A percentile compares a stretch with the other conserved stretches of the same genome.
Conservation (phyloP, 2,329 filamentous ascomycete species). For the Fusarium sp. region DNA sequence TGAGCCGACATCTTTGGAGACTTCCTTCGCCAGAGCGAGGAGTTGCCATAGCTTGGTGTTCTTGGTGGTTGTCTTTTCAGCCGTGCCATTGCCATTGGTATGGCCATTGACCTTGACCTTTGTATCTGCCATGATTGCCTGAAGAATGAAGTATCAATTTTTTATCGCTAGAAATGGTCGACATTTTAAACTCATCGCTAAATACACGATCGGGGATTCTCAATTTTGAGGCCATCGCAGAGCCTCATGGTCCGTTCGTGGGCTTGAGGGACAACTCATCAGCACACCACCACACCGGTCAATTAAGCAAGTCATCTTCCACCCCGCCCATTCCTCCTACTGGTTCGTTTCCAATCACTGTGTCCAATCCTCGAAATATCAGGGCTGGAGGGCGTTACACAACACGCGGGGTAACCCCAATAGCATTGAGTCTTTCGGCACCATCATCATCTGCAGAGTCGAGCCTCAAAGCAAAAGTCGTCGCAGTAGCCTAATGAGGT, state of each 20-base stretch:
- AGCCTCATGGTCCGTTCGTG: constrained; percentile 37
- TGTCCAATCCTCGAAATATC: constrained; percentile 34
- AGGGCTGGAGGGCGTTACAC: constrained; percentile 39
- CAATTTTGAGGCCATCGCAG: constrained; percentile 30
- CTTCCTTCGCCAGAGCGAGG: constrained; percentile 41
- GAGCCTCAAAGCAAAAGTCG: background rate
- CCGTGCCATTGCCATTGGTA: constrained; percentile 32
- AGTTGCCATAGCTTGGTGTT: constrained; percentile 42
- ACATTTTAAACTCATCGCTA: constrained; percentile 34
- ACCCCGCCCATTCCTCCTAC: constrained; percentile 22
- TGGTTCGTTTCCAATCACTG: constrained; percentile 9
- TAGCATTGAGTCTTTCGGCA: constrained; percentile 11
- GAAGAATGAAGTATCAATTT: constrained; percentile 16
- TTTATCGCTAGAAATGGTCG: constrained; percentile 23
- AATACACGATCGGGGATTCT: constrained; percentile 7
- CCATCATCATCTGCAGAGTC: constrained; percentile 24
- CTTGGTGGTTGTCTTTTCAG: constrained; percentile 24
- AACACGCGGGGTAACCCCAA: constrained; percentile 43
- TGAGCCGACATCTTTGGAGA: constrained; percentile 41
- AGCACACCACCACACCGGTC: constrained; percentile 34
- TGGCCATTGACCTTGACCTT: constrained; percentile 41
- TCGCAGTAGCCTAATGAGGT: background rate
- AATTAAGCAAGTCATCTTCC: constrained; percentile 28
- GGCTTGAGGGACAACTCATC: constrained; percentile 41
- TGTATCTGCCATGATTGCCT: constrained; percentile 41